Evolutionary conservation across 2,329 filamentous ascomycete genomes (phyloP).

Genomic region (Trichoderma gracile): DNA sequence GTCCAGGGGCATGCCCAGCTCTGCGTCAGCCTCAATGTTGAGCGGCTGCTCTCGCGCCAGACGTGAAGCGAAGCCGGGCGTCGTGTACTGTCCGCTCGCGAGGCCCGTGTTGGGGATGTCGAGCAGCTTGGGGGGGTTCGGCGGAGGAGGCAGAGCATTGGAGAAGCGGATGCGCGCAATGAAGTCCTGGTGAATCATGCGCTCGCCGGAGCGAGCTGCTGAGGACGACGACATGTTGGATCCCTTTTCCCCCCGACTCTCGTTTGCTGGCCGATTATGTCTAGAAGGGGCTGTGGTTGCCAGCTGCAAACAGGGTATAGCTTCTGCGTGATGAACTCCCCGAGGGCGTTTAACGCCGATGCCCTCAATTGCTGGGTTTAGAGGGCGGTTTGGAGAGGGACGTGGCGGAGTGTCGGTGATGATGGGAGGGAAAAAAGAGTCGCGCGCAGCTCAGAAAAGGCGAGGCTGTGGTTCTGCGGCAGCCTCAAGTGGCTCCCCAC

Average conservation of each 20-base stretch:
- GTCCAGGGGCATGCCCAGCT: conserved; percentile 96
- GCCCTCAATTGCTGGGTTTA: neutral
- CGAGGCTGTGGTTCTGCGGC: conserved; percentile 21
- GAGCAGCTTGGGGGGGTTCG: conserved; percentile 92
- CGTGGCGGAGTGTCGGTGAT: conserved; percentile 8
- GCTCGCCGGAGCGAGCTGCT: conserved; percentile 50
- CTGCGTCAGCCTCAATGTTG: conserved; percentile 96
- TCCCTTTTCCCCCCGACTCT: conserved; percentile 22
- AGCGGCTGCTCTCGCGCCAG: conserved; percentile 88
- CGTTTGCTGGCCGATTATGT: neutral
- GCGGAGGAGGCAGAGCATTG: conserved; percentile 91
- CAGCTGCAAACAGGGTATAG: no score
- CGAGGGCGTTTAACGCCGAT: neutral
- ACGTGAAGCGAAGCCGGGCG: conserved; percentile 83
- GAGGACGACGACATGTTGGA: conserved; percentile 39
- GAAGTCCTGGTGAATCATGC: conserved; percentile 86
- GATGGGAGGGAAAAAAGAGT: conserved; percentile 11
- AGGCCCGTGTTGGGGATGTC: conserved; percentile 95
- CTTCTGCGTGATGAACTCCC: no score
- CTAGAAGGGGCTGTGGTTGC: neutral
- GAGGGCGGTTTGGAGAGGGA: neutral
- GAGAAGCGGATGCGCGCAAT: conserved; percentile 94
- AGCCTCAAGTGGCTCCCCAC: conserved; percentile 18
- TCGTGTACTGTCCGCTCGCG: conserved; percentile 83
- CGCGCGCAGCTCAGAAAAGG: conserved; percentile 18